These are phyloP conservation scores for Saussurea involucrata DNA, from an alignment of 129 eudicot genomes.

Conservation along the genomic window DNA sequence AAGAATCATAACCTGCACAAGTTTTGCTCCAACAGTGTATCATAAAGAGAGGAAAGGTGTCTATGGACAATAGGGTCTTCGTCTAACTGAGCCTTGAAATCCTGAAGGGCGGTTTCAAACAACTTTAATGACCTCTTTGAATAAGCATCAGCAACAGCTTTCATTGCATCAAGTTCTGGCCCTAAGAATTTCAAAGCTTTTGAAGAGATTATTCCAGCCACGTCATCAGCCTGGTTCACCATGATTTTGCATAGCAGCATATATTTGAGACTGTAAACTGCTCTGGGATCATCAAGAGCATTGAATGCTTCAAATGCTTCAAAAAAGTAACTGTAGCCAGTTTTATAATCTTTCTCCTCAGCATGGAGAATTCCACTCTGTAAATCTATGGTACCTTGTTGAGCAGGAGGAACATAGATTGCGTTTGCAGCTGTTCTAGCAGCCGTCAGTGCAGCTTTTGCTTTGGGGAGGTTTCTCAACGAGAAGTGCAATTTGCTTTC, in stretches of 20 bases:
- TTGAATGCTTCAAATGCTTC: constrained; percentile 75
- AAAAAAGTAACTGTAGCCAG: constrained; percentile 63
- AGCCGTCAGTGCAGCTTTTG: constrained; percentile 65
- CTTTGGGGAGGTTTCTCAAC: constrained; percentile 45
- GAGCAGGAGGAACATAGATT: constrained; percentile 67
- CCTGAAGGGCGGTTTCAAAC: constrained; percentile 61
- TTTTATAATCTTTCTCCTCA: constrained; percentile 62
- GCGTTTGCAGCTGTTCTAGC: constrained; percentile 80
- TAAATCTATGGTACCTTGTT: constrained; percentile 56
- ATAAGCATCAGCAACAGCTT: constrained; percentile 73
- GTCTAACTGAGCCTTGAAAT: constrained; percentile 59
- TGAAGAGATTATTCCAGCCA: constrained; percentile 67
- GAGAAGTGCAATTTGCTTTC: constrained; percentile 65
- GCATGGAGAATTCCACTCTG: constrained; percentile 59
- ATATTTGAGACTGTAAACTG: constrained; percentile 67
- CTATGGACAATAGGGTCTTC: constrained; percentile 83
- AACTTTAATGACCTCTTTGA: constrained; percentile 63
- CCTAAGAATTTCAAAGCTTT: constrained; percentile 66
- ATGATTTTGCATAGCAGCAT: constrained; percentile 65
- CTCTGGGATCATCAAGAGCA: constrained; percentile 61
- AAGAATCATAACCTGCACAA: constrained; percentile 50
- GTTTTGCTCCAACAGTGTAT: constrained; percentile 57
- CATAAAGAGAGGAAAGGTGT: constrained; percentile 59
- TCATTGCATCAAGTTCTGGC: constrained; percentile 78
- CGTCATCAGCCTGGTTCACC: constrained; percentile 69